Conservation (phyloP, 2,329 filamentous ascomycete genomes). For the Didymella exigua region DNA sequence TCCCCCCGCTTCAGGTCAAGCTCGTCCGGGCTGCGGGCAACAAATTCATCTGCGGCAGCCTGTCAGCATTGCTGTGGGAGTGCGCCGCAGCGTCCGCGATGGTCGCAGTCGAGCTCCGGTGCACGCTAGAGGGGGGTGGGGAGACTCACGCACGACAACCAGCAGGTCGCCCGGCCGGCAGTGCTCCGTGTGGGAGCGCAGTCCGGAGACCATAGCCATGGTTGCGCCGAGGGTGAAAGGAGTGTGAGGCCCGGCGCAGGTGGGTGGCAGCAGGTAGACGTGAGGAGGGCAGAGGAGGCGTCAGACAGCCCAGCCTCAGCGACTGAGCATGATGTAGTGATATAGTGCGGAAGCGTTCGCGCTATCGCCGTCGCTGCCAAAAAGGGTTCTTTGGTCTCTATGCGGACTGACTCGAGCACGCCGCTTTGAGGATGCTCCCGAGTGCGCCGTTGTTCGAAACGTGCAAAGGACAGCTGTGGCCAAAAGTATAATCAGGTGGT, state of each 20-base stretch:
- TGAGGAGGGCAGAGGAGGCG: conserved; percentile 3
- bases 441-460: conserved; percentile 13
- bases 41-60: conserved; percentile 76
- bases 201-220: conserved; percentile 32
- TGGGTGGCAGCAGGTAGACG: neutral
- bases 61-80: conserved; percentile 12
- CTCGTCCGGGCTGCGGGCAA: conserved; percentile 90
- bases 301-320: conserved; percentile 14
- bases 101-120: neutral
- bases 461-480: conserved; percentile 1
- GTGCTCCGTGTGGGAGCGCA: conserved; percentile 51
- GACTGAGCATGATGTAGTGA: conserved; percentile 10
- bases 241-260: neutral
- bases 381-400: neutral
- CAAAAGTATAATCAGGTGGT: conserved; percentile 10
- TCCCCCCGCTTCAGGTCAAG: conserved; percentile 85
- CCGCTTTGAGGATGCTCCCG: conserved; percentile 7
- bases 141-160: conserved; percentile 71
- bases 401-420: conserved; percentile 7
- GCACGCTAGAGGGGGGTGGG: neutral
- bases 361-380: conserved; percentile 10
- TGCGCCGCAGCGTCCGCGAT: neutral
- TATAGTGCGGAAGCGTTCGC: conserved; percentile 7
- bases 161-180: conserved; percentile 69
- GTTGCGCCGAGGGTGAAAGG: conserved; percentile 7